Base-by-base conservation (phyloP, 768 basidiomycete genomes). In the Mycena metata region DNA sequence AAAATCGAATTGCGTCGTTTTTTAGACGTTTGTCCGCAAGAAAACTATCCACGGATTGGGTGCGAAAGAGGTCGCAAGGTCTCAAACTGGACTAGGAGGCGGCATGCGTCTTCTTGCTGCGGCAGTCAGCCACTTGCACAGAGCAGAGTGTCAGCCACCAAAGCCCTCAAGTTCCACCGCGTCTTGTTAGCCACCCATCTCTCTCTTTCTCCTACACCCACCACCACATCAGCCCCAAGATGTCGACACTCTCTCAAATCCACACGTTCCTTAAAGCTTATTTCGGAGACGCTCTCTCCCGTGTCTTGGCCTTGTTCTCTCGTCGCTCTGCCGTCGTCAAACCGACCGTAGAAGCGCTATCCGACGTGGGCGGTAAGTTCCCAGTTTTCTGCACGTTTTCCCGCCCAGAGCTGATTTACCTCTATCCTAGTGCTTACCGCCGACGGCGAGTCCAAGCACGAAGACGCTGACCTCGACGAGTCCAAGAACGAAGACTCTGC, bases 211-310 rank as follows among this genome's bases (percentile, higher is more conserved):
- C 54, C 16, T 57, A 56, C 54, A 3, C 17, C 63, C 46, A 64
- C 63, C 46, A 56, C 23, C 55, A 10, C 21, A 39, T n/a, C 35
- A 54, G 39, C 5, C 12, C 43, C n/a, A 39, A 46, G 19, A 64
- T 64, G 63, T n/a, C 46, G n/a, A 24, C 63, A 1, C 10, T 64
- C 63, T 46, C 24, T 57, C 45, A 30, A 9, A 49, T 57, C 8
- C 21, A 57, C 45, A 57, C 63, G 16, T 57, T 56, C 63, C 45
- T 64, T 57, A 23, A 47, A n/a, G 13, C 19, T 2, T 64, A 57
- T 13, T 45, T 64, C 33, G 54, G 63, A 16, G 35, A 57, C 15
- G 35, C 36, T 11, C 45, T 64, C 21, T 49, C 55, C 12, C 54
- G 45, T 15, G 17, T 65, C 19, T 19, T 65, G 13, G 19, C 54